Base-by-base conservation (phyloP, 805 yeast genomes). In the Lipomyces spencermartinsiae region DNA sequence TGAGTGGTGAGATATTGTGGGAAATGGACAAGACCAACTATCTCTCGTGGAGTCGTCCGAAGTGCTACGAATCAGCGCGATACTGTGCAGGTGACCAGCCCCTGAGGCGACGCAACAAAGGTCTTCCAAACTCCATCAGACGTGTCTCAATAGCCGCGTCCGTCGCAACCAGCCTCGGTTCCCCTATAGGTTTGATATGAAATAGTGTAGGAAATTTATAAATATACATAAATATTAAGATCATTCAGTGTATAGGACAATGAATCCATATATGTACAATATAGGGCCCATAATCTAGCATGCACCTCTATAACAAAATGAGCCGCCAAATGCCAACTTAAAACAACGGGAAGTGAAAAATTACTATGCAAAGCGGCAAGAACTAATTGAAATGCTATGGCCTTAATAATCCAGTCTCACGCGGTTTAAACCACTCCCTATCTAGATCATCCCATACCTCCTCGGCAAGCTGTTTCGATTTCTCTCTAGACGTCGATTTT, bases 351-450 rank as follows among this genome's bases (percentile, higher is more conserved):
- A 43, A n/a, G n/a, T 43, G 49, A n/a, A 7, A 16, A 43, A 5
- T 14, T 43, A 43, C 49, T 1, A 43, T 43, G 43, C 49, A n/a
- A n/a, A n/a, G 49, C 49, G 22, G 16, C 43, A 37, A 37, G 43
- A 37, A 37, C 31, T 4, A 55, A 29, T 25, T 25, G 4, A 19
- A 22, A 14, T 16, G 31, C 56, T 59, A 70, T n/a, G 73, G 63
- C 33, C 43, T 43, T 12, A 64, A 35, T 35, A 84, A 72, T 0
- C 86, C 86, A 0, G 81, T 81, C 66, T 66, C 71, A 8, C 82
- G 84, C 0, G 97, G 97, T 66, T 82, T 78, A 76, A 93, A 90
- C 97, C 97, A 93, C 66, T 83, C 84, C 73, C 86, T 90, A 83
- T 77, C 81, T 56, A 93, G 78, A 0, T 82, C 74, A 9, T 80